Conservation (phyloP, 495 filamentous ascomycete species). For the Neurospora sp. region DNA sequence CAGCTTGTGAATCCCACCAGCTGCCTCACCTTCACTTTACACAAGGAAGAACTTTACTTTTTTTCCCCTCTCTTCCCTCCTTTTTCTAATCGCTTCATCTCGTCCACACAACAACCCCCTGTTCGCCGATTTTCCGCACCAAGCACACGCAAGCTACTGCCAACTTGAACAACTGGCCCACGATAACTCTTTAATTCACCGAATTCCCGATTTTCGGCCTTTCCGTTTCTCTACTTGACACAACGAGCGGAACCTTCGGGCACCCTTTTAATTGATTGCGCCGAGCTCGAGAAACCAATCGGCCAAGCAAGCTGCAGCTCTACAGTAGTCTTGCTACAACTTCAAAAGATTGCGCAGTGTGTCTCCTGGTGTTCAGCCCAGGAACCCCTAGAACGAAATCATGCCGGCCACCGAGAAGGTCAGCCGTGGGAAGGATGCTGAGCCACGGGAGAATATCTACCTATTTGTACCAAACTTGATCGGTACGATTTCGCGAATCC, state of each 20-base stretch:
- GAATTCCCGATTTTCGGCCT: not conserved
- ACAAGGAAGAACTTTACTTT: not conserved
- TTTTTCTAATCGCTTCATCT: not conserved
- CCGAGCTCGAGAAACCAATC: not conserved
- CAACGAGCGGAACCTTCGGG: not conserved
- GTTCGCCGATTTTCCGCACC: not conserved
- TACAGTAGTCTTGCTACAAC: not conserved
- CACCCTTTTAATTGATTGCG: not conserved
- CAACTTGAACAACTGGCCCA: not conserved
- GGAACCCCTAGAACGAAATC: not conserved
- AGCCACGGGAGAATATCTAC: slow-evolving; percentile 63
- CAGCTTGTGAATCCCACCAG: not conserved
- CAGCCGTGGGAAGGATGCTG: slow-evolving; percentile 3
- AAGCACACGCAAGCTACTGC: not conserved
- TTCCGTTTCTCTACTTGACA: not conserved
- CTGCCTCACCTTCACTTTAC: not conserved
- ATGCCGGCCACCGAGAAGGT: not conserved
- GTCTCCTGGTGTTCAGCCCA: not conserved
- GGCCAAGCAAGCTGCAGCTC: not conserved
- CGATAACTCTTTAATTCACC: not conserved
- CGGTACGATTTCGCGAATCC: slow-evolving; percentile 36
- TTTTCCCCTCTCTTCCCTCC: not conserved
- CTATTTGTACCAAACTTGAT: slow-evolving; percentile 76
- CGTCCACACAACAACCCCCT: not conserved
- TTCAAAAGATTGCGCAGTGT: not conserved